A percentile compares a stretch with the other conserved stretches of the same genome.
These are phyloP conservation scores for Sequoiadendron giganteum DNA, from an alignment of 75 land plant genomes.

Conservation along the genomic window DNA sequence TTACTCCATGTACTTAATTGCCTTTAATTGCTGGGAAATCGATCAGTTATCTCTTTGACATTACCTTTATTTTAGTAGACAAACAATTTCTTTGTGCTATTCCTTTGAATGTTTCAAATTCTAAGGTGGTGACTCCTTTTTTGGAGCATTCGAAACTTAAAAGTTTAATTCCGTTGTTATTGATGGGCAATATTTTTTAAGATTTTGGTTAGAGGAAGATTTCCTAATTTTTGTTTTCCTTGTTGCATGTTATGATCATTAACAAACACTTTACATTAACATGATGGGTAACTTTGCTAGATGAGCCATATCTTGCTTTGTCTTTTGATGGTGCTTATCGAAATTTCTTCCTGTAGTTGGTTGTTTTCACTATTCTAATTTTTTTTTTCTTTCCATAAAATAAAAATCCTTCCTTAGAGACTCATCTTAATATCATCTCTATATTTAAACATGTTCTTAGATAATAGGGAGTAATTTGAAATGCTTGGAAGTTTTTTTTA, in stretches of 20 bases:
- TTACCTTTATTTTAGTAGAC: too few species aligned
- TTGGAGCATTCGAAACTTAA: too few species aligned
- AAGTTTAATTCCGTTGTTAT: too few species aligned
- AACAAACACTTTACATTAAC: neutral
- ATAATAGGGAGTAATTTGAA: neutral
- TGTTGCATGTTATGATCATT: neutral
- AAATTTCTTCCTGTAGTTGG: neutral
- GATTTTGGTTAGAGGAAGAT: neutral
- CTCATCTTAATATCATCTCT: too few species aligned
- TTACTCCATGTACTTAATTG: too few species aligned
- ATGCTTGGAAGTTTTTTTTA: neutral
- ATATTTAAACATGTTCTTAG: too few species aligned
- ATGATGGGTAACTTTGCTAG: neutral
- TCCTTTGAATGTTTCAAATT: too few species aligned
- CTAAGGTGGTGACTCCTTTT: too few species aligned
- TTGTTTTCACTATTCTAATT: too few species aligned
- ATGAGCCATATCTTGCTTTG: neutral
- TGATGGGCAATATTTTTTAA: neutral
- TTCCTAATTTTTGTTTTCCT: neutral
- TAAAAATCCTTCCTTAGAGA: neutral
- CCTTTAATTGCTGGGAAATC: too few species aligned
- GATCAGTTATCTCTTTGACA: too few species aligned
- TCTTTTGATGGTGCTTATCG: neutral
- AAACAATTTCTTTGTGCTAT: too few species aligned
- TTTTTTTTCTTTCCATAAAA: neutral